Base-by-base conservation (phyloP, 345 rosid species). In the Syzygium grande region DNA sequence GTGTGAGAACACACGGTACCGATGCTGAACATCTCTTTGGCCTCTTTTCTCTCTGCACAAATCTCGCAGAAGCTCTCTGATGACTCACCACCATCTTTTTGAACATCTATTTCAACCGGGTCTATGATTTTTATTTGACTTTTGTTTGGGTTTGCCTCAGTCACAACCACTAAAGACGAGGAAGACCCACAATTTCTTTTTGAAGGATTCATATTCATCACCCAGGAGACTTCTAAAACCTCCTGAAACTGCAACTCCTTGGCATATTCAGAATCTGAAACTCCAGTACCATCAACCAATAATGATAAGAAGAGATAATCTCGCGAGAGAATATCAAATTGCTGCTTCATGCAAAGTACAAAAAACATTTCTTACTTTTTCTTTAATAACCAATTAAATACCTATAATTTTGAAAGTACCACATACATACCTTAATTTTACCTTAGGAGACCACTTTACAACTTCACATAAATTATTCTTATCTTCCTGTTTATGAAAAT, bases 1-100 rank as follows among this genome's bases (percentile, higher is more conserved):
- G 90, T 87, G 84, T 96, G 98, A 52, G 86, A 22, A 51, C 99
- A 95, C 3, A 78, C 86, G 21, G 84, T 80, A 34, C 85, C 54
- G 10, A 79, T 89, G 84, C 51, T 87, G 92, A 93, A 90, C 91
- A 94, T 91, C 51, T 91, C 89, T 8, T 89, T 89, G 1, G 4
- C 58, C 51, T 92, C 93, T 86, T 92, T 94, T 12, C 78, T 90
- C 84, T 96, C 96, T 43, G 84, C 87, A 29, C 97, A 96, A 16
- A 96, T 95, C 54, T 90, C 92, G 11, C 96, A 95, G 68, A 90
- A 88, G 21, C 87, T 87, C 63, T 46, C 80, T 8, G 93, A 92
- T 38, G 34, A 90, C 41, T 91, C 92, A 1, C 80, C 46, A 34
- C 46, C 23, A 34, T 34, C 80, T 68, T 34, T 34, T 22, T 68